Evolutionary conservation across 2,329 filamentous ascomycete species (phyloP).

Genomic region (Penicillium expansum): DNA sequence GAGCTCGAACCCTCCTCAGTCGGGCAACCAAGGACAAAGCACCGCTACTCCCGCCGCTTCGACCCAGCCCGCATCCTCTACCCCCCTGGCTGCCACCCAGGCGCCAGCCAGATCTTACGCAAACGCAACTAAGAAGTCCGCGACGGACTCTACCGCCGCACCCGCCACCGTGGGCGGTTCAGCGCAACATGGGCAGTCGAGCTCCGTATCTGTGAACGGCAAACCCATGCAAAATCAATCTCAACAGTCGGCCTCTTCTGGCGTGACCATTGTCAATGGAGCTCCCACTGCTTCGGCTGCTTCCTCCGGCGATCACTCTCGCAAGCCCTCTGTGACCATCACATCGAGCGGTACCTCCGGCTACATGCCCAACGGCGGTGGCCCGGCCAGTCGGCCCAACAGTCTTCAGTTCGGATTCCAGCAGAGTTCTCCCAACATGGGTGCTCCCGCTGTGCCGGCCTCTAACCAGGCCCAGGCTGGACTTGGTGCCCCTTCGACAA

Average conservation of each 20-base stretch:
- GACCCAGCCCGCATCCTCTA: constrained; percentile 49
- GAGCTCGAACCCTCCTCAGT: constrained; percentile 55
- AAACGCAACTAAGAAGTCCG: constrained; percentile 59
- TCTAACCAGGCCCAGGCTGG: constrained; percentile 40
- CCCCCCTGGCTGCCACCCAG: constrained; percentile 51
- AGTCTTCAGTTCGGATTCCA: constrained; percentile 79
- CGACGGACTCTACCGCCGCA: constrained; percentile 51
- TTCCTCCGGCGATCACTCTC: constrained; percentile 62
- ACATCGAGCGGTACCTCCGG: constrained; percentile 75
- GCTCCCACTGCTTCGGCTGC: constrained; percentile 44
- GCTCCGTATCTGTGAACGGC: constrained; percentile 79
- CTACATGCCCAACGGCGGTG: constrained; percentile 76
- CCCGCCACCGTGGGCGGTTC: constrained; percentile 55
- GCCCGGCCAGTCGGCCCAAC: constrained; percentile 55
- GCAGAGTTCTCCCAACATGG: constrained; percentile 60
- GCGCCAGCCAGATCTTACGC: constrained; percentile 57
- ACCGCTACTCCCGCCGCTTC: constrained; percentile 37
- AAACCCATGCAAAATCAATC: constrained; percentile 56
- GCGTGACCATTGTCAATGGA: constrained; percentile 67
- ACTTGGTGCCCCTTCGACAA: constrained; percentile 51
- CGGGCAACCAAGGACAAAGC: constrained; percentile 50
- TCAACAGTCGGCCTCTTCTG: constrained; percentile 28
- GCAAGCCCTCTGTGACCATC: constrained; percentile 90
- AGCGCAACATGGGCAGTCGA: constrained; percentile 56
- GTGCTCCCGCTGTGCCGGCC: constrained; percentile 55